Evolutionary conservation across 164 flowering plant species (phyloP).

Genomic region (Houttuynia cordata): DNA sequence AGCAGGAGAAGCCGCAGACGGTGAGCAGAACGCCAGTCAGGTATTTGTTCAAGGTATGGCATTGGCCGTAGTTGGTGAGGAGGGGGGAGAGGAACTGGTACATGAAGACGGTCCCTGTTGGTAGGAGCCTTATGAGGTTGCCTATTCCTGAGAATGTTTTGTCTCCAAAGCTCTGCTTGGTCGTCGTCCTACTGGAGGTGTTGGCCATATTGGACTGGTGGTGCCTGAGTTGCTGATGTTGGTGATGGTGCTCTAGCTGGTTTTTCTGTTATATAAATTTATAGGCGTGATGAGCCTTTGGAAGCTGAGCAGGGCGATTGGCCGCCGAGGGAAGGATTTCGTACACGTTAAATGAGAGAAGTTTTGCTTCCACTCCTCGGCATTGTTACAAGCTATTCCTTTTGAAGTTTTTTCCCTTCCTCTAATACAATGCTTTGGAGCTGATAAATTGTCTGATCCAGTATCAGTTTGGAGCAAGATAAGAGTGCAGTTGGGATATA

Average conservation of each 20-base stretch:
- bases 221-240: background rate
- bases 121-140: constrained; percentile 68
- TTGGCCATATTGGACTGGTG: constrained; percentile 3
- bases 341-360: constrained; percentile 1
- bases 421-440: background rate
- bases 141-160: constrained; percentile 40
- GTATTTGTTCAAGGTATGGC: constrained; percentile 50
- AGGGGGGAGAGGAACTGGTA: constrained; percentile 78
- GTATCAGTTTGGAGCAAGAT: background rate
- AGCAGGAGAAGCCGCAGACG: constrained; percentile 55
- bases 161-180: constrained; percentile 6
- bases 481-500: background rate
- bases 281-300: background rate
- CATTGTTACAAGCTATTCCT: background rate
- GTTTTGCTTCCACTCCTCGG: constrained; percentile 5
- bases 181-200: background rate
- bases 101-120: constrained; percentile 78
- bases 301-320: too few species aligned
- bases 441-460: background rate
- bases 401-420: background rate
- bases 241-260: background rate
- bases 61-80: constrained; percentile 64
- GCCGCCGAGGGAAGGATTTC: background rate
- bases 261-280: background rate
- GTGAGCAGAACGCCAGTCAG: constrained; percentile 32